These are phyloP conservation scores for Fusarium sarcochroum DNA, from an alignment of 2,329 filamentous ascomycete genomes.

Conservation along the genomic window DNA sequence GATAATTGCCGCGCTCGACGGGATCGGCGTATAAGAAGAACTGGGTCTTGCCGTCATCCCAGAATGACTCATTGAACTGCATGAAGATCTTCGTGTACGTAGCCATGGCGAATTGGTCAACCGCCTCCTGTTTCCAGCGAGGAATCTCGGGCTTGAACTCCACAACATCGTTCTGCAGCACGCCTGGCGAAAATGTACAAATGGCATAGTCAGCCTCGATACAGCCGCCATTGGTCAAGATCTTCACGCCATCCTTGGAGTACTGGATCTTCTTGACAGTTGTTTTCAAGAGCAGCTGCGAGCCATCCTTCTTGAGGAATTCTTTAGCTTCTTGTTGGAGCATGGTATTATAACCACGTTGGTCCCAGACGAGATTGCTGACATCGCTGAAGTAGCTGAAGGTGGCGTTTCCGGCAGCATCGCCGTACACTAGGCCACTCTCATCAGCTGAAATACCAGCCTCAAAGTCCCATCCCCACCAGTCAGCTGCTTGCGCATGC, in stretches of 20 bases:
- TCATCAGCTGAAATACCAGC: constrained; percentile 68
- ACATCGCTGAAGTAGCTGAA: constrained; percentile 73
- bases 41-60: constrained; percentile 60
- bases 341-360: constrained; percentile 72
- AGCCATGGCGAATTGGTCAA: constrained; percentile 76
- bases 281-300: constrained; percentile 70
- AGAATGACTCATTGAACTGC: constrained; percentile 77
- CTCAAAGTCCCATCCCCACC: constrained; percentile 72
- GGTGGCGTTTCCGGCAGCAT: constrained; percentile 70
- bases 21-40: constrained; percentile 63
- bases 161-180: constrained; percentile 73
- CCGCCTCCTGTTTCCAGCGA: constrained; percentile 73
- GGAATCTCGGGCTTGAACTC: constrained; percentile 72
- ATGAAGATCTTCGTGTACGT: constrained; percentile 82
- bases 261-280: constrained; percentile 69
- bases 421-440: constrained; percentile 68
- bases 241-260: constrained; percentile 64
- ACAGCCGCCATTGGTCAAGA: constrained; percentile 66
- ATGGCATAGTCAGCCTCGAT: constrained; percentile 73
- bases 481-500: constrained; percentile 69
- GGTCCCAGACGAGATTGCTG: constrained; percentile 73
- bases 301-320: constrained; percentile 69
- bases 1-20: constrained; percentile 59
- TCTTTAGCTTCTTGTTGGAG: constrained; percentile 69
- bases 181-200: constrained; percentile 77